phyloP scores from a whole-genome alignment of 331 rosid species.

The Quercus lobata region DNA sequence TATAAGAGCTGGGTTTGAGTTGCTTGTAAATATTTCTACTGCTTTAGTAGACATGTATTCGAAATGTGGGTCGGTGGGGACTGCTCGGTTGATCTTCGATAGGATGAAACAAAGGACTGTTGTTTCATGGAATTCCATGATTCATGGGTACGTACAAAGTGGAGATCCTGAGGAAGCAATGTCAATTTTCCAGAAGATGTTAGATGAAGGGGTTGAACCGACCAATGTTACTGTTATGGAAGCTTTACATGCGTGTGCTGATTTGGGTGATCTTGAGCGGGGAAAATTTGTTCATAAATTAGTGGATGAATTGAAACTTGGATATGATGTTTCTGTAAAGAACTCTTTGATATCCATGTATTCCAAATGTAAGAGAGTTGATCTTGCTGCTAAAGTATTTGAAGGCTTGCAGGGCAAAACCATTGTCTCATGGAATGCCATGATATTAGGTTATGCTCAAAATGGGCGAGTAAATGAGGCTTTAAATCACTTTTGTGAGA shows the following conservation, averaged over 20 bases:
- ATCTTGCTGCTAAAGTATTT: slow-evolving; percentile 62
- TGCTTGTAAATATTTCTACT: slow-evolving; percentile 57
- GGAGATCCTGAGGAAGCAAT: slow-evolving; percentile 70
- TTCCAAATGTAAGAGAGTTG: slow-evolving; percentile 76
- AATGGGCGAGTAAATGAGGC: slow-evolving; percentile 65
- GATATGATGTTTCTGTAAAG: slow-evolving; percentile 55
- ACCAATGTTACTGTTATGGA: slow-evolving; percentile 73
- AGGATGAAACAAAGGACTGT: slow-evolving; percentile 60
- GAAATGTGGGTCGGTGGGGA: slow-evolving; percentile 61
- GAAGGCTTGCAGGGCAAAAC: slow-evolving; percentile 50
- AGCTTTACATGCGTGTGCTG: slow-evolving; percentile 77
- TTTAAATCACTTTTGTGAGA: slow-evolving; percentile 52
- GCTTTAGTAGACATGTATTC: slow-evolving; percentile 81
- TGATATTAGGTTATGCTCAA: slow-evolving; percentile 87
- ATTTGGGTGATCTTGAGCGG: slow-evolving; percentile 65
- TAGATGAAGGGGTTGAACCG: slow-evolving; percentile 64
- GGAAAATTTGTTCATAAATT: slow-evolving; percentile 62
- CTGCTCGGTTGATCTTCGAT: slow-evolving; percentile 54
- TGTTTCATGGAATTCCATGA: slow-evolving; percentile 91
- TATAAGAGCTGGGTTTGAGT: slow-evolving; percentile 57
- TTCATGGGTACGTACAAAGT: slow-evolving; percentile 65
- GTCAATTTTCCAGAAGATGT: slow-evolving; percentile 51
- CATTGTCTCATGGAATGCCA: slow-evolving; percentile 86
- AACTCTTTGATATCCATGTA: slow-evolving; percentile 92
- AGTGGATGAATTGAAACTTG: slow-evolving; percentile 43